Percentiles rank a stretch among this genome's conserved stretches.
Evolutionary conservation across 2,329 filamentous ascomycete genomes (phyloP).

Genomic region (Neospermospora avenae): DNA sequence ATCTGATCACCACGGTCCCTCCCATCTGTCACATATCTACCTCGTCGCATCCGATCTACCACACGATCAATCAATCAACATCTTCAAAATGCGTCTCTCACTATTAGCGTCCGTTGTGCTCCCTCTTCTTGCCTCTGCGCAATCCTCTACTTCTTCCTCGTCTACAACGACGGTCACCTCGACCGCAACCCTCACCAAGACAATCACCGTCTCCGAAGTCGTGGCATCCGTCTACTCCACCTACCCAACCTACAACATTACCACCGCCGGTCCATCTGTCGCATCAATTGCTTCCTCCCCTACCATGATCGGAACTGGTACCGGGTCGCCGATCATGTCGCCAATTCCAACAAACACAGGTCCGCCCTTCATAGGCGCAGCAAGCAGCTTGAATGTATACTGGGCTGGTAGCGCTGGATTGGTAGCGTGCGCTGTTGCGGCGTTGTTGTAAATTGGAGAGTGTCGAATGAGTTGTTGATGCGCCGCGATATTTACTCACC

Average conservation of each 20-base stretch:
- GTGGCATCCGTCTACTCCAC: constrained; percentile 38
- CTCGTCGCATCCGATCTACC: not conserved
- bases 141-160: constrained; percentile 16
- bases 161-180: constrained; percentile 43
- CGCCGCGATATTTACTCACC: constrained; percentile 1
- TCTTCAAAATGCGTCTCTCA: constrained; percentile 41
- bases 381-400: constrained; percentile 41
- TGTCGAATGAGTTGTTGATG: constrained; percentile 2
- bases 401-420: constrained; percentile 48
- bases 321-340: constrained; percentile 14
- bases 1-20: constrained; percentile 6
- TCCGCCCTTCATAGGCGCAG: constrained; percentile 42
- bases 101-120: constrained; percentile 48
- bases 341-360: constrained; percentile 27
- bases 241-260: constrained; percentile 36
- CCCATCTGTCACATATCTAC: not conserved
- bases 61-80: constrained; percentile 9
- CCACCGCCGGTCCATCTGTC: constrained; percentile 28
- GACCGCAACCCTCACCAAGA: constrained; percentile 50
- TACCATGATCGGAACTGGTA: constrained; percentile 15
- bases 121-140: constrained; percentile 51
- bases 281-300: constrained; percentile 27
- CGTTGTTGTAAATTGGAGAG: constrained; percentile 46
- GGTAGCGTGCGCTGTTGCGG: constrained; percentile 48
- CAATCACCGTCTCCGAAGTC: constrained; percentile 48